A percentile compares a stretch with the other conserved stretches of the same genome.
phyloP scores from a whole-genome alignment of 2,329 filamentous ascomycete species.

The Talaromyces sp. region DNA sequence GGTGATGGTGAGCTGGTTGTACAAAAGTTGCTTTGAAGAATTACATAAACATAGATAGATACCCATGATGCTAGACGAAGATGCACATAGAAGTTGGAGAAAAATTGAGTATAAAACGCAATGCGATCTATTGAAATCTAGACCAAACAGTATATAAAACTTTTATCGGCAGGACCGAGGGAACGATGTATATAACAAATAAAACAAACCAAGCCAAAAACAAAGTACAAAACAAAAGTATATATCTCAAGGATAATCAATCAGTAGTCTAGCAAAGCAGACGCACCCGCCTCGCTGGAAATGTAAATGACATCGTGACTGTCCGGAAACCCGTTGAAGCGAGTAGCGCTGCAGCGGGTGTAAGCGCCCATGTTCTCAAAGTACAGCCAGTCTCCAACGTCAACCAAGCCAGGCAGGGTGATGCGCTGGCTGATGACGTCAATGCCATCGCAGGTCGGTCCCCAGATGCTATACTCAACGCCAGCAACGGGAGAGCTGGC shows the following conservation, averaged over 20 bases:
- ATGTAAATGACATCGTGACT: conserved; percentile 90
- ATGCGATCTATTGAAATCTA: not conserved
- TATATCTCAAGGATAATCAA: not conserved
- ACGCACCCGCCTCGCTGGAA: conserved; percentile 84
- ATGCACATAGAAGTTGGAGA: not conserved
- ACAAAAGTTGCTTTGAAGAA: conserved; percentile 26
- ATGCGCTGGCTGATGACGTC: conserved; percentile 85
- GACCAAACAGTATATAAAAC: not conserved
- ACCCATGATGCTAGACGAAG: not conserved
- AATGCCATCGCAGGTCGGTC: conserved; percentile 95
- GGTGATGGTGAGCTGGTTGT: conserved; percentile 23
- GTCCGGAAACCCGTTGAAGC: conserved; percentile 96
- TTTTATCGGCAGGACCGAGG: not conserved
- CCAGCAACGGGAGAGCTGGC: conserved; percentile 32
- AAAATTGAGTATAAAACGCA: not conserved
- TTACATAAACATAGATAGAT: not conserved
- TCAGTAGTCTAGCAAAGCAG: conserved; percentile 58
- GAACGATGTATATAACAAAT: not conserved
- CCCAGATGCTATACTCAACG: conserved; percentile 93
- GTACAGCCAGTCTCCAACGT: conserved; percentile 96
- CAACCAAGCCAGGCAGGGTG: conserved; percentile 67
- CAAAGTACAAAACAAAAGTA: not conserved
- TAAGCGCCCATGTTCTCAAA: conserved; percentile 99
- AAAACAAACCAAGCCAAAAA: not conserved
- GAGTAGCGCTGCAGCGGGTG: conserved; percentile 94